These are phyloP conservation scores for Xylariaceae sp. DNA, from an alignment of 2,329 filamentous ascomycete species.

Conservation along the genomic window DNA sequence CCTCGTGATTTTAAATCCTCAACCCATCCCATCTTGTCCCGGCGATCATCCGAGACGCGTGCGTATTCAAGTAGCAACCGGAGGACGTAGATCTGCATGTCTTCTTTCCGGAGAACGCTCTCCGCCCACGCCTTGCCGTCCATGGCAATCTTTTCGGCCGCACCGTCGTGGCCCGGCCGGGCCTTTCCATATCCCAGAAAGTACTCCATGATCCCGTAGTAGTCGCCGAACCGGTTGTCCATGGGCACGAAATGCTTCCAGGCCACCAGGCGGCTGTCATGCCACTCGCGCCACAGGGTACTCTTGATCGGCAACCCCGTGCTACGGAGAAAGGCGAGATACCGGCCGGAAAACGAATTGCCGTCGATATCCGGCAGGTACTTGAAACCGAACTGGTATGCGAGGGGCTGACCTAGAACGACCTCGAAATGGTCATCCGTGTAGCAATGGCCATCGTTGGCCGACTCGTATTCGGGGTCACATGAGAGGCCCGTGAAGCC, in stretches of 20 bases:
- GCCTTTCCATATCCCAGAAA: slow-evolving; percentile 58
- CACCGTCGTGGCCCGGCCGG: slow-evolving; percentile 47
- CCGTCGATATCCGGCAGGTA: slow-evolving; percentile 75
- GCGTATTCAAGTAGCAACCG: slow-evolving; percentile 62
- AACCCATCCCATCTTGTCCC: slow-evolving; percentile 54
- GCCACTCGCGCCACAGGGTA: slow-evolving; percentile 77
- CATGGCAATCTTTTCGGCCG: slow-evolving; percentile 60
- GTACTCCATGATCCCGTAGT: slow-evolving; percentile 70
- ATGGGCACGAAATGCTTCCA: slow-evolving; percentile 83
- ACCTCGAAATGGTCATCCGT: slow-evolving; percentile 44
- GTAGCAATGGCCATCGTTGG: slow-evolving; percentile 44
- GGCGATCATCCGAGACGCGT: slow-evolving; percentile 48
- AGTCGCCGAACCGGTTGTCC: slow-evolving; percentile 68
- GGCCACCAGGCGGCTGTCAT: slow-evolving; percentile 66
- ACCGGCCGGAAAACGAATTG: slow-evolving; percentile 65
- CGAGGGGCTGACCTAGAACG: slow-evolving; percentile 40
- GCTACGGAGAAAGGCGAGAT: slow-evolving; percentile 64
- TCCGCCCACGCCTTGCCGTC: slow-evolving; percentile 66
- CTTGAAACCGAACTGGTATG: slow-evolving; percentile 58
- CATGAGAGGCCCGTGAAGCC: slow-evolving; percentile 55
- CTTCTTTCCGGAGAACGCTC: slow-evolving; percentile 62
- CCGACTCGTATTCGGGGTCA: slow-evolving; percentile 31
- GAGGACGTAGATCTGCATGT: slow-evolving; percentile 69
- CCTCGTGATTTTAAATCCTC: slow-evolving; percentile 41
- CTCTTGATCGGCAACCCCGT: slow-evolving; percentile 71